Evolutionary conservation across 805 yeast species (phyloP).

Genomic region (Candida nitratophila): DNA sequence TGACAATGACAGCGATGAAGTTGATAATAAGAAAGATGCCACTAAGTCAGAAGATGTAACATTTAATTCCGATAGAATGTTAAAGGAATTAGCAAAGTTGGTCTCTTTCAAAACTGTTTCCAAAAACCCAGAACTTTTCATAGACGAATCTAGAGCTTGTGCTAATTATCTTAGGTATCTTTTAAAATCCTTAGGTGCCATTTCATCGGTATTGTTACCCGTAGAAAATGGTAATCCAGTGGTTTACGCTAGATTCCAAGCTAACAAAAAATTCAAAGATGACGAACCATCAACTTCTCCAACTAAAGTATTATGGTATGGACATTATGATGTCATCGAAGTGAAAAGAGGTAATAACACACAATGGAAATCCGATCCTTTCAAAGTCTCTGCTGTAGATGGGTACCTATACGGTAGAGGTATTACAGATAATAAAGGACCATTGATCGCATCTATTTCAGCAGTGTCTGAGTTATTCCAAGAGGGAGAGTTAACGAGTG

Average conservation of each 20-base stretch:
- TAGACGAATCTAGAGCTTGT: conserved; percentile 81
- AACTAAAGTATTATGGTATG: conserved; percentile 74
- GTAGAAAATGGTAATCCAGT: conserved; percentile 79
- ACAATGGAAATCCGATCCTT: conserved; percentile 76
- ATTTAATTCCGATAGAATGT: conserved; percentile 41
- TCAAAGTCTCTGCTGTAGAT: conserved; percentile 62
- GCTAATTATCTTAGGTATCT: conserved; percentile 66
- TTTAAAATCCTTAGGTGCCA: conserved; percentile 64
- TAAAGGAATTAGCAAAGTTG: conserved; percentile 52
- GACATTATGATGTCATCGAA: conserved; percentile 92
- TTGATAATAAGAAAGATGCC: no score
- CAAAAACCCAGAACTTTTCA: conserved; percentile 54
- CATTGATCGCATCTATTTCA: conserved; percentile 76
- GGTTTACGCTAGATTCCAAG: conserved; percentile 66
- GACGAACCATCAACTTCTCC: background rate
- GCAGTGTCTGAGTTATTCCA: conserved; percentile 71
- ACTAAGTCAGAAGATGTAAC: no score
- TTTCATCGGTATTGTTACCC: conserved; percentile 58
- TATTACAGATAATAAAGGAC: conserved; percentile 93
- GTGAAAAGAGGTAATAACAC: conserved; percentile 45
- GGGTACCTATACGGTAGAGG: conserved; percentile 92
- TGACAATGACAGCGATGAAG: background rate
- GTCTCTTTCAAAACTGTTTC: conserved; percentile 76
- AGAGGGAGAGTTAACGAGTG: conserved; percentile 47
- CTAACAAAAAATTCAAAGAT: conserved; percentile 23